phyloP scores from a whole-genome alignment of 2,329 filamentous ascomycete genomes.

The Verticillium nubilum region DNA sequence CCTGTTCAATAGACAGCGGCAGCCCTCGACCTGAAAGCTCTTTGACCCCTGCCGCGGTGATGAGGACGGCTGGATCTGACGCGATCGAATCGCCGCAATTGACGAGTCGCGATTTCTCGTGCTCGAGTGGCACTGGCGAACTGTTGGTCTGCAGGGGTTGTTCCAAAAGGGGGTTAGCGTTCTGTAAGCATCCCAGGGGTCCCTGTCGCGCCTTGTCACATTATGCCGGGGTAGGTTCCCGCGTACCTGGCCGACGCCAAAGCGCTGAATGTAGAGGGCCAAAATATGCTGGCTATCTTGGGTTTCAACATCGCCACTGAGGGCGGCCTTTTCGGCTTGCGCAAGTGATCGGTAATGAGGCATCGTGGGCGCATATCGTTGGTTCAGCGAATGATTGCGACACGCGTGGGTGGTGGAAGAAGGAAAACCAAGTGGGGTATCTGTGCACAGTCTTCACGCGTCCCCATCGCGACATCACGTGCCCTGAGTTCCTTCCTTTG shows the following conservation, averaged over 20 bases:
- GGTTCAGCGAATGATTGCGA: background rate
- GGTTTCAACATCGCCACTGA: conserved; percentile 28
- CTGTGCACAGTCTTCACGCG: background rate
- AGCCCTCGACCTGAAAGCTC: background rate
- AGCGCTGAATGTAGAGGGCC: conserved; percentile 29
- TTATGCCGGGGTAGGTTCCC: conserved; percentile 3
- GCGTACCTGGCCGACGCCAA: conserved; percentile 35
- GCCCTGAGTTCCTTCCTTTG: too few relatives aligned
- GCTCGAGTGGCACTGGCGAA: conserved; percentile 3
- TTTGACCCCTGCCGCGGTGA: background rate
- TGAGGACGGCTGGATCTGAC: background rate
- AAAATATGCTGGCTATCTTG: conserved; percentile 40
- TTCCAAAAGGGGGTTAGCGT: background rate
- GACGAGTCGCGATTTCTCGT: background rate
- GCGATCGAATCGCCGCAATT: background rate
- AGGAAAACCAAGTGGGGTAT: background rate
- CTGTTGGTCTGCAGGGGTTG: conserved; percentile 8
- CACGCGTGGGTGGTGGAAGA: background rate
- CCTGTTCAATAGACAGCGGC: background rate
- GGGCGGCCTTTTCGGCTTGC: conserved; percentile 19
- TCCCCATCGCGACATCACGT: background rate
- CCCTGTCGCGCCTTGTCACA: conserved; percentile 6
- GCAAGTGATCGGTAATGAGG: conserved; percentile 18
- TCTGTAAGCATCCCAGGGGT: background rate
- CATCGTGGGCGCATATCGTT: conserved; percentile 17